phyloP scores from a whole-genome alignment of 495 filamentous ascomycete genomes.

The Echria macrotheca region DNA sequence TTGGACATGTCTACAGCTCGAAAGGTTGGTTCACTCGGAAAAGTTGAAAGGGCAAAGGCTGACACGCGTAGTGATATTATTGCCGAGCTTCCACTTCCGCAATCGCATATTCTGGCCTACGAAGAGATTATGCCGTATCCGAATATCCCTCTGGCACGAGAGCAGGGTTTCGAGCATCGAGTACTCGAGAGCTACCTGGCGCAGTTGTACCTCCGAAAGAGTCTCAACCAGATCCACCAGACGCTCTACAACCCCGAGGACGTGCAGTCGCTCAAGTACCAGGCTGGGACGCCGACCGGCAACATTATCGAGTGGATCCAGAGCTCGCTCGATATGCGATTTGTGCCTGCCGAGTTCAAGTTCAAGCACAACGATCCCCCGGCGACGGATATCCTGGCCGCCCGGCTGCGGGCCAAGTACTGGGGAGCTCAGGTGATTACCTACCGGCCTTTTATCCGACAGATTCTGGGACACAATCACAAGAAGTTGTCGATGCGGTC shows the following conservation, averaged over 20 bases:
- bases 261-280: background rate
- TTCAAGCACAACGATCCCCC: slow-evolving; percentile 69
- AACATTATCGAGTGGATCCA: slow-evolving; percentile 48
- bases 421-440: slow-evolving; percentile 90
- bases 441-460: slow-evolving; percentile 72
- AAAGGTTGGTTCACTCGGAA: slow-evolving; percentile 57
- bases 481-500: slow-evolving; percentile 22
- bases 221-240: slow-evolving; percentile 77
- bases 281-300: slow-evolving; percentile 3
- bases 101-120: slow-evolving; percentile 67
- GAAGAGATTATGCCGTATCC: slow-evolving; percentile 66
- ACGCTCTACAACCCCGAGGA: slow-evolving; percentile 66
- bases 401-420: slow-evolving; percentile 87
- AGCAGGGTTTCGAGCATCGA: slow-evolving; percentile 39
- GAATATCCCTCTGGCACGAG: slow-evolving; percentile 38
- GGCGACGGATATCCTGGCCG: slow-evolving; percentile 69
- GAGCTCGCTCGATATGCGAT: slow-evolving; percentile 37
- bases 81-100: slow-evolving; percentile 80
- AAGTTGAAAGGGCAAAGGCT: slow-evolving; percentile 1
- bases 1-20: slow-evolving; percentile 91
- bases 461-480: slow-evolving; percentile 48
- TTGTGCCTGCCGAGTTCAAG: slow-evolving; percentile 38
- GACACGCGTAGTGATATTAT: slow-evolving; percentile 67
- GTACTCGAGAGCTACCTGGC: slow-evolving; percentile 78
- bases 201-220: slow-evolving; percentile 79